Conservation (phyloP, 108 stramenopile genomes). For the Nitzschia inconspicua region DNA sequence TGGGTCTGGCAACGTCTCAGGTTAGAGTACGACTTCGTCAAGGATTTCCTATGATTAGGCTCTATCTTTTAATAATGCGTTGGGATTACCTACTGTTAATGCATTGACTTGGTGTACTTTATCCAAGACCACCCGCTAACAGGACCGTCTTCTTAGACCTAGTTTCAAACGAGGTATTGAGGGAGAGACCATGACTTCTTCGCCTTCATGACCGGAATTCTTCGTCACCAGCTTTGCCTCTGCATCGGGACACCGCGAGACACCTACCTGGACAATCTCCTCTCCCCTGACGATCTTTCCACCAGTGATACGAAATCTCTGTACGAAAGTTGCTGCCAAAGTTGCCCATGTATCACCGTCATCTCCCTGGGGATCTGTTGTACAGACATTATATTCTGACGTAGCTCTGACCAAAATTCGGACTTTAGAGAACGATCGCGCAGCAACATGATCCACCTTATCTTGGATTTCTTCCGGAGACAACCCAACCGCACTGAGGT, state of each 20-base stretch:
- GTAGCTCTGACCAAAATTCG: constrained; percentile 57
- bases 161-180: constrained; percentile 2
- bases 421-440: constrained; percentile 37
- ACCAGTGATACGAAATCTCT: constrained; percentile 66
- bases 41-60: too few relatives aligned
- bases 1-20: too few relatives aligned
- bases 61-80: too few relatives aligned
- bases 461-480: constrained; percentile 20
- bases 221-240: not conserved
- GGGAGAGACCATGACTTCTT: not conserved
- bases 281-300: constrained; percentile 72
- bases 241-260: constrained; percentile 20
- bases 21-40: too few relatives aligned
- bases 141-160: not conserved
- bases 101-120: too few relatives aligned
- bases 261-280: constrained; percentile 63
- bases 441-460: constrained; percentile 24
- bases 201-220: not conserved
- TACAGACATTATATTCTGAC: constrained; percentile 76
- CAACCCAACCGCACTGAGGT: constrained; percentile 27
- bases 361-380: constrained; percentile 71
- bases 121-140: too few relatives aligned
- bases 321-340: constrained; percentile 65
- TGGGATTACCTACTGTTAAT: too few relatives aligned
- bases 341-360: constrained; percentile 79